Evolutionary conservation across 2,329 filamentous ascomycete species (phyloP), one percentile per base, ranked within the genome.

Genomic region (Diaporthe eres): DNA sequence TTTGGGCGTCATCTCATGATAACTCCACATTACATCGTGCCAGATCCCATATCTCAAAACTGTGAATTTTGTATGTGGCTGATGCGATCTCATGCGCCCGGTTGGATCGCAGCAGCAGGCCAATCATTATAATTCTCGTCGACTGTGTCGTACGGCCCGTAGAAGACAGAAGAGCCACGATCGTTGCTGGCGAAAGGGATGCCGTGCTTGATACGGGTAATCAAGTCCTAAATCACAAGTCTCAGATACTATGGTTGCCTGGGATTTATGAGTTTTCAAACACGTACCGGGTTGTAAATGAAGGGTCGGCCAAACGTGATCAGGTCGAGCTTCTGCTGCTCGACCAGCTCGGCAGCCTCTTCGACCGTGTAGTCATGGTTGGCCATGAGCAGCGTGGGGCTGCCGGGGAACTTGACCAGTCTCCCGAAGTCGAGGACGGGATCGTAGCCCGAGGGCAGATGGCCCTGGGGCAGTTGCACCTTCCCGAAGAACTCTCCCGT

Each of bases 291-390:
- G 17, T 77, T 77, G 28, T 55, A 60, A 6, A 76, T 74, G 42
- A 77, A 76, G 7, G 75, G 72, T 10, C 67, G 53, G 4, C 44
- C 75, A 34, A 77, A 72, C 1, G 58, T 44, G n/a, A 75, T 37
- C 13, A 77, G 28, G 44, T 77, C 76, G 8, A 73, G 22, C 25
- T 75, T 77, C 1, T 55, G 37, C 3, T 70, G 44, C 22, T 28
- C 13, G 0, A 76, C 31, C 25, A 77, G 31, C 1, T 12, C 19
- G 13, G 70, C 34, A 0, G 76, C 76, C 7, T 77, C 76, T 2
- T 76, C 71, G 17, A 76, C 68, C 3, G 67, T 74, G 47, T 75
- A 77, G 19, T 75, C 68, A 25, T 68, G 37, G 13, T 67, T 73
- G 17, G 55, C 68, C 72, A 74, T 75, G 13, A 75, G 49, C 9